phyloP scores from a whole-genome alignment of 2,329 filamentous ascomycete genomes.

The Botrytis galanthina region DNA sequence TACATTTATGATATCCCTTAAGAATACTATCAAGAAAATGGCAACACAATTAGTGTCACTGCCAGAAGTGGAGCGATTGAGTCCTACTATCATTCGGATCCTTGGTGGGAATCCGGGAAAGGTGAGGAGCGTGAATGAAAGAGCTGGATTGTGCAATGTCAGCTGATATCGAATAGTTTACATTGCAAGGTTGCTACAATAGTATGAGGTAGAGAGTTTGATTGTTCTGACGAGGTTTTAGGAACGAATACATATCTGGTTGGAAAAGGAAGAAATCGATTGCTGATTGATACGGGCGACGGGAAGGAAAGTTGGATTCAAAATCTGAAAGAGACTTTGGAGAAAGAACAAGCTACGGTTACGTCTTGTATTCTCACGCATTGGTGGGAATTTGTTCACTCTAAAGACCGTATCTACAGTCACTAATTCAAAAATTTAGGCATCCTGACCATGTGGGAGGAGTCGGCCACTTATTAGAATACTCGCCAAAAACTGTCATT shows the following conservation, averaged over 20 bases:
- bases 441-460: slow-evolving; percentile 84
- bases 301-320: slow-evolving; percentile 69
- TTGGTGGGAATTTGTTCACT: slow-evolving; percentile 50
- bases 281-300: slow-evolving; percentile 89
- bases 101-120: slow-evolving; percentile 90
- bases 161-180: slow-evolving; percentile 47
- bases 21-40: slow-evolving; percentile 30
- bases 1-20: slow-evolving; percentile 1
- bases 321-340: slow-evolving; percentile 62
- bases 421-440: slow-evolving; percentile 1
- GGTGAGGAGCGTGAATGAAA: slow-evolving; percentile 42
- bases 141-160: not conserved
- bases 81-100: slow-evolving; percentile 75
- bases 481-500: slow-evolving; percentile 62
- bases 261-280: slow-evolving; percentile 67
- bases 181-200: slow-evolving; percentile 53
- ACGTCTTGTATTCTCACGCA: slow-evolving; percentile 78
- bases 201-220: not conserved
- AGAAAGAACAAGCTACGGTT: slow-evolving; percentile 66
- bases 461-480: slow-evolving; percentile 62
- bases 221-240: slow-evolving; percentile 50
- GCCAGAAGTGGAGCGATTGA: slow-evolving; percentile 73
- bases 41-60: slow-evolving; percentile 44
- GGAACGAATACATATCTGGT: slow-evolving; percentile 95
- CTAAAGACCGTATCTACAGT: not conserved